phyloP scores from a whole-genome alignment of 2,329 filamentous ascomycete genomes.

The Stemphylium beticola region DNA sequence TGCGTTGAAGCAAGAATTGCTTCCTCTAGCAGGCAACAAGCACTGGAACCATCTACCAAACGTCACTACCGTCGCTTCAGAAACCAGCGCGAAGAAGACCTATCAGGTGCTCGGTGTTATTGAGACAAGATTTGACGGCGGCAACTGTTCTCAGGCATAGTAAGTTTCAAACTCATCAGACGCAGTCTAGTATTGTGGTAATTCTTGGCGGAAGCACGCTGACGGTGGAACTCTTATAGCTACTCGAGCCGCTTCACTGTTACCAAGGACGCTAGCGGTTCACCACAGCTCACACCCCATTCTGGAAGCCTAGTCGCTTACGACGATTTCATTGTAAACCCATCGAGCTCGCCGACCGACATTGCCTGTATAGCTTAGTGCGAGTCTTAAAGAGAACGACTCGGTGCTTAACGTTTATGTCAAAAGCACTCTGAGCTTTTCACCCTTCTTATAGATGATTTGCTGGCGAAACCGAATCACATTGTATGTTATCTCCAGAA shows the following conservation, averaged over 20 bases:
- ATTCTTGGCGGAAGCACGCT: neutral
- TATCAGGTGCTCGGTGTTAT: constrained; percentile 11
- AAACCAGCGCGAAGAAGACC: neutral
- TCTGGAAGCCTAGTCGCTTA: constrained; percentile 1
- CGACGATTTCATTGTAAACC: constrained; percentile 5
- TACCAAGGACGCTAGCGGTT: constrained; percentile 1
- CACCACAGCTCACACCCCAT: constrained; percentile 2
- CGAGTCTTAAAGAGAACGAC: neutral
- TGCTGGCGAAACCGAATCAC: neutral
- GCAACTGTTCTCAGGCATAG: constrained; percentile 11
- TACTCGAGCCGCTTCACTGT: constrained; percentile 8
- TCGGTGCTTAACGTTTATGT: neutral
- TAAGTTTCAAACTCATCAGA: neutral
- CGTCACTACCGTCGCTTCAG: constrained; percentile 2
- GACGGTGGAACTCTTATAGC: neutral
- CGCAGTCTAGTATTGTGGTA: neutral
- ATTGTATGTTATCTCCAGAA: too few species aligned
- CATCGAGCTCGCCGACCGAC: neutral
- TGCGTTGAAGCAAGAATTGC: constrained; percentile 4
- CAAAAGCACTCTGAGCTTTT: neutral
- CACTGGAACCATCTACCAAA: constrained; percentile 6
- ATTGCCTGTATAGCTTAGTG: constrained; percentile 1
- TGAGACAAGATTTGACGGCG: constrained; percentile 3
- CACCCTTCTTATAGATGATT: neutral
- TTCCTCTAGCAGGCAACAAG: constrained; percentile 5